Evolutionary conservation across 73 alveolate genomes (phyloP).

Genomic region (Paramecium bursaria): DNA sequence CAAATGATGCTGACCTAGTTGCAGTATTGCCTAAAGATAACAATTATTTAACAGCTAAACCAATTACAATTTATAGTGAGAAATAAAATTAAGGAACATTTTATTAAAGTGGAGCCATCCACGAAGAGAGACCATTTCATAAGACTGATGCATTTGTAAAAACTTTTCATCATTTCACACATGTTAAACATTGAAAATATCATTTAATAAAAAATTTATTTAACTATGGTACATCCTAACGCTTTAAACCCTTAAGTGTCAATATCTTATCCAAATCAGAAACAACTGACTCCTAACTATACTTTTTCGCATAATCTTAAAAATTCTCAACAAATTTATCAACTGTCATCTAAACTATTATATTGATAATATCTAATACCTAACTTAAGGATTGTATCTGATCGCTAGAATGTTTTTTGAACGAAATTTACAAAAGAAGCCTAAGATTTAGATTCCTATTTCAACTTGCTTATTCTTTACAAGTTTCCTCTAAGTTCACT

Average conservation of each 20-base stretch:
- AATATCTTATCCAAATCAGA: conserved; percentile 40
- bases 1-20: conserved; percentile 33
- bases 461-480: conserved; percentile 24
- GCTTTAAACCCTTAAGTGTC: neutral
- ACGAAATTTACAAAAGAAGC: conserved; percentile 37
- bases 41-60: conserved; percentile 54
- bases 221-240: conserved; percentile 42
- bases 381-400: conserved; percentile 36
- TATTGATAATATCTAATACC: conserved; percentile 7
- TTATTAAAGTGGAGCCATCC: neutral
- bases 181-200: conserved; percentile 39
- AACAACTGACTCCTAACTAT: neutral
- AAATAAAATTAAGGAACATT: conserved; percentile 26
- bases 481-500: conserved; percentile 55
- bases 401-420: conserved; percentile 5
- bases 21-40: conserved; percentile 35
- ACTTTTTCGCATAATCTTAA: conserved; percentile 50
- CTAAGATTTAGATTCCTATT: conserved; percentile 42
- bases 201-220: neutral
- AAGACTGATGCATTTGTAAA: conserved; percentile 59
- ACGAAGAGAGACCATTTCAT: conserved; percentile 59
- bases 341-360: neutral
- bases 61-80: conserved; percentile 54
- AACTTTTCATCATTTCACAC: conserved; percentile 63
- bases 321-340: conserved; percentile 48